phyloP scores from a whole-genome alignment of 2,329 filamentous ascomycete genomes.

The Xylaria sp. region DNA sequence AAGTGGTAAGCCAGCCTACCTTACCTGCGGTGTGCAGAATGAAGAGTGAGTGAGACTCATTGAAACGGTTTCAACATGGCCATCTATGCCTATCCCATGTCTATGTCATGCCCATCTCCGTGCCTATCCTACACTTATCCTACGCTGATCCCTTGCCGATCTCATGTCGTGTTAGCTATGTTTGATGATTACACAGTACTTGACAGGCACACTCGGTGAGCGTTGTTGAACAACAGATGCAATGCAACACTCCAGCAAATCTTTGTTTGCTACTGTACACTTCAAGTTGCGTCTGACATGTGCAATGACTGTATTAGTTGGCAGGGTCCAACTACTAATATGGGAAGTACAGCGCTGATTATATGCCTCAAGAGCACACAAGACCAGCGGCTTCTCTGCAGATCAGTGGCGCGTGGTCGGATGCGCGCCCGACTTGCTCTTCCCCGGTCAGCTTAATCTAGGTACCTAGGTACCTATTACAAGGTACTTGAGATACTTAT shows the following conservation, averaged over 20 bases:
- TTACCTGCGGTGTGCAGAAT: neutral
- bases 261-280: too few relatives aligned
- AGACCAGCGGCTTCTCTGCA: conserved; percentile 12
- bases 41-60: conserved; percentile 4
- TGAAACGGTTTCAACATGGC: conserved; percentile 19
- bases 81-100: conserved; percentile 4
- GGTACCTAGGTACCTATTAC: too few relatives aligned
- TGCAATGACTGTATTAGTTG: neutral
- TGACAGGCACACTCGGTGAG: conserved; percentile 3
- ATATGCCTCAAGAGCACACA: neutral
- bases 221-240: conserved; percentile 17
- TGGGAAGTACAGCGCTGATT: neutral
- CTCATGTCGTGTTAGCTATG: neutral
- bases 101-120: neutral
- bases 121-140: neutral
- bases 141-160: neutral
- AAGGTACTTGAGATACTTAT: neutral
- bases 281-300: too few relatives aligned
- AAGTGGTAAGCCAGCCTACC: neutral
- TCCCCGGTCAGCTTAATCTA: neutral
- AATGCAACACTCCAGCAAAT: conserved; percentile 12
- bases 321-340: conserved; percentile 1
- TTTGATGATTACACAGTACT: neutral
- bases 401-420: conserved; percentile 11
- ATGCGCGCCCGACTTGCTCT: neutral